Percentiles rank a stretch among this genome's conserved stretches.
phyloP scores from a whole-genome alignment of 2,329 filamentous ascomycete genomes.

The Macroventuria anomochaeta region DNA sequence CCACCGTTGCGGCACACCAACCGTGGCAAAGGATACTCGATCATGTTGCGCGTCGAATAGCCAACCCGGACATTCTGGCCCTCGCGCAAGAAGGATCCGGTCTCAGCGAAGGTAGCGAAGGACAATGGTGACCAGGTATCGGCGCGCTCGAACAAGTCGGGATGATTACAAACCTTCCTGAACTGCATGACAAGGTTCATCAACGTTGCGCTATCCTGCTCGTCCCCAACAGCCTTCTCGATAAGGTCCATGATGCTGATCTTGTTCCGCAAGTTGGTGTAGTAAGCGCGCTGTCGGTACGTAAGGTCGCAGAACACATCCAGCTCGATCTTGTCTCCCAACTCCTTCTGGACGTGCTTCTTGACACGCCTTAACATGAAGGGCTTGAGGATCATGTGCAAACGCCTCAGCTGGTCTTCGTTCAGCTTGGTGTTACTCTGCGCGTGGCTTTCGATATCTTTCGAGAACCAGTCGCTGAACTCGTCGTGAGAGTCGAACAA shows the following conservation, averaged over 20 bases:
- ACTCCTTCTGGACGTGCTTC: slow-evolving; percentile 98
- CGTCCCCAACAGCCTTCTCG: slow-evolving; percentile 94
- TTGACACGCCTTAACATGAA: slow-evolving; percentile 99
- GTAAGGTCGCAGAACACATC: slow-evolving; percentile 97
- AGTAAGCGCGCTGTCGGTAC: slow-evolving; percentile 93
- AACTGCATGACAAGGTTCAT: slow-evolving; percentile 99
- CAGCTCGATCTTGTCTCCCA: slow-evolving; percentile 97
- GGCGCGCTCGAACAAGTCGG: slow-evolving; percentile 93
- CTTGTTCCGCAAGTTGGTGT: slow-evolving; percentile 89
- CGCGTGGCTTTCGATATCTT: slow-evolving; percentile 96
- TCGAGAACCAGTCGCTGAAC: slow-evolving; percentile 93
- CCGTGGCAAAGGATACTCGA: slow-evolving; percentile 82
- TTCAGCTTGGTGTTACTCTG: slow-evolving; percentile 99
- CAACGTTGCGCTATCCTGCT: slow-evolving; percentile 90
- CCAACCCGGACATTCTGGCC: slow-evolving; percentile 78
- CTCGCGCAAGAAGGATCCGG: slow-evolving; percentile 91
- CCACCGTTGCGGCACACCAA: slow-evolving; percentile 84
- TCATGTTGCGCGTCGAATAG: slow-evolving; percentile 86
- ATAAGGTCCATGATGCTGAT: slow-evolving; percentile 99
- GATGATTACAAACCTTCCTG: slow-evolving; percentile 98
- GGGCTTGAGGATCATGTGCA: slow-evolving; percentile 98
- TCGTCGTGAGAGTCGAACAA: slow-evolving; percentile 94
- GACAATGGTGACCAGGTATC: slow-evolving; percentile 88
- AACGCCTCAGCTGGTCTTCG: slow-evolving; percentile 92
- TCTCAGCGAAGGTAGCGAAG: slow-evolving; percentile 88